A percentile compares a stretch with the other conserved stretches of the same genome.
These are phyloP conservation scores for Amniculicola lignicola DNA, from an alignment of 495 filamentous ascomycete genomes.

Conservation along the genomic window DNA sequence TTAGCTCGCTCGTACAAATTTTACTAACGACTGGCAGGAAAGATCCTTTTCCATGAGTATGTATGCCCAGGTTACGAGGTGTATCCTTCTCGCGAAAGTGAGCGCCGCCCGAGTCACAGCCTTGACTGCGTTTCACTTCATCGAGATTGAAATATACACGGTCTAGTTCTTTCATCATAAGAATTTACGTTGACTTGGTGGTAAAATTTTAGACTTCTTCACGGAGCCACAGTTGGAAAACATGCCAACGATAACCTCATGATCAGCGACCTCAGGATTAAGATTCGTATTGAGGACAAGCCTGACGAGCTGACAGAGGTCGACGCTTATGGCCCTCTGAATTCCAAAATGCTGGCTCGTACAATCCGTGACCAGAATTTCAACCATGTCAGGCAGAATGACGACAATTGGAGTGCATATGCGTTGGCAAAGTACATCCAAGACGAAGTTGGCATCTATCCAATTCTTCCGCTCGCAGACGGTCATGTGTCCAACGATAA, in stretches of 20 bases:
- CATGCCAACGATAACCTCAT: background rate
- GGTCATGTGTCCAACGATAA: background rate
- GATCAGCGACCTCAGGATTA: background rate
- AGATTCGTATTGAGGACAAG: background rate
- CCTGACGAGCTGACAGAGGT: background rate
- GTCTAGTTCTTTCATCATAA: background rate
- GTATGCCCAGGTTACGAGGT: too few species aligned
- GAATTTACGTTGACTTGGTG: background rate
- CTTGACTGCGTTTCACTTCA: too few species aligned
- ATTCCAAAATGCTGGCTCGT: background rate
- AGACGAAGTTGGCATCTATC: background rate
- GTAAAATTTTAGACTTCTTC: background rate
- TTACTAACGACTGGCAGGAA: background rate
- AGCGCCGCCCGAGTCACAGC: too few species aligned
- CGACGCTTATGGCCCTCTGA: background rate
- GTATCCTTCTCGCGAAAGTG: too few species aligned
- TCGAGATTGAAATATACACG: too few species aligned
- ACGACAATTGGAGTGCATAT: slow-evolving; percentile 3
- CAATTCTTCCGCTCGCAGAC: slow-evolving; percentile 1
- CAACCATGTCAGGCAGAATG: slow-evolving; percentile 2
- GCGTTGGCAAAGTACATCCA: background rate
- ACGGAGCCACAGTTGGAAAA: background rate
- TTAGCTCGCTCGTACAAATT: background rate
- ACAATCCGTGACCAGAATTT: slow-evolving; percentile 1
- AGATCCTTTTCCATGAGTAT: background rate